Evolutionary conservation across 768 basidiomycete species (phyloP).

Genomic region (Termitomyces sp.): DNA sequence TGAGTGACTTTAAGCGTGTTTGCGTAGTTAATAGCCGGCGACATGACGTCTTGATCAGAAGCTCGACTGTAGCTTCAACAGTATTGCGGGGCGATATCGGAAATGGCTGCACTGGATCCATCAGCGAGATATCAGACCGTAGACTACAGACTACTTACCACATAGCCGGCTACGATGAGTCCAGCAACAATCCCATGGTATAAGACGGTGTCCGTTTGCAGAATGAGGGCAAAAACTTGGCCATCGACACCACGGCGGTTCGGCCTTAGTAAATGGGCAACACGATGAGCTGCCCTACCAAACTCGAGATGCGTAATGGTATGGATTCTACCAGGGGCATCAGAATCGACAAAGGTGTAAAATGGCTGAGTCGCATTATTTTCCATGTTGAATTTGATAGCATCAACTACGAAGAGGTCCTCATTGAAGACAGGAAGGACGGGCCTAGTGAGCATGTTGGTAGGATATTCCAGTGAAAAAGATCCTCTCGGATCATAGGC

Average conservation of each 20-base stretch:
- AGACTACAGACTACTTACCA: slow-evolving; percentile 22
- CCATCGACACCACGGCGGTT: slow-evolving; percentile 27
- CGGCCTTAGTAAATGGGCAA: slow-evolving; percentile 37
- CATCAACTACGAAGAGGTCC: slow-evolving; percentile 8
- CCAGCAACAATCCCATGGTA: slow-evolving; percentile 42
- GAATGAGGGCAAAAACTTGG: slow-evolving; percentile 34
- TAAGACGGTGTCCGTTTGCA: slow-evolving; percentile 30
- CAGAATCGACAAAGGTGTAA: slow-evolving; percentile 3
- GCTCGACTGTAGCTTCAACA: slow-evolving; percentile 29
- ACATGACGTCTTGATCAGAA: slow-evolving; percentile 36
- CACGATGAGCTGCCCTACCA: slow-evolving; percentile 39
- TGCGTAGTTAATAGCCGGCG: slow-evolving; percentile 35
- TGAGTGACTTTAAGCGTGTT: slow-evolving; percentile 25
- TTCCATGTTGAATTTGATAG: slow-evolving; percentile 12
- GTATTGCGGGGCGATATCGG: slow-evolving; percentile 39
- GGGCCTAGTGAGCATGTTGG: background rate
- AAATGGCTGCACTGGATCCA: slow-evolving; percentile 28
- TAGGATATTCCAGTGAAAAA: background rate
- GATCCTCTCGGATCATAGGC: background rate
- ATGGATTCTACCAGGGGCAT: slow-evolving; percentile 12
- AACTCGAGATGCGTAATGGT: slow-evolving; percentile 41
- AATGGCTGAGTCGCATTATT: slow-evolving; percentile 14
- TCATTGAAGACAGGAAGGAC: slow-evolving; percentile 4
- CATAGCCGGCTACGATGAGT: slow-evolving; percentile 31
- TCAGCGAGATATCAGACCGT: background rate